Base-by-base conservation (phyloP, 441 rosid genomes). In the Macaranga tanarius region DNA sequence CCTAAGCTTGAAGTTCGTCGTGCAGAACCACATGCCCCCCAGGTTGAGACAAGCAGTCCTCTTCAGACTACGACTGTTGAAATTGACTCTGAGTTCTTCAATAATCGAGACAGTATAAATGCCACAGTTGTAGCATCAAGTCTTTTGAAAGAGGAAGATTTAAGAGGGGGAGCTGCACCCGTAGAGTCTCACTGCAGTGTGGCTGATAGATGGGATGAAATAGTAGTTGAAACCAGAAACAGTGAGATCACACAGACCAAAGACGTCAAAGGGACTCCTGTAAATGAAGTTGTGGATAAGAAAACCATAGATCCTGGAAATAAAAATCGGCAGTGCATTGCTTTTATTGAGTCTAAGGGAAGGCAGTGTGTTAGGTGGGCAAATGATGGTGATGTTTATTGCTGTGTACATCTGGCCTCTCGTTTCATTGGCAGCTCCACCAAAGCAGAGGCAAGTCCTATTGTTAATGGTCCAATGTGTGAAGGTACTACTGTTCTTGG, bases 281-380 rank as follows among this genome's bases (percentile, higher is more conserved):
- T 79, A 45, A 83, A 79, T 75, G 86, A 82, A 72, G 63, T 72
- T 17, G 71, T 65, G 72, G 58, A 73, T 80, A 84, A 66, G 83
- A 88, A 76, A 81, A 73, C 80, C 10, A n/a, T 83, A 75, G 94
- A 85, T 74, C 60, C 78, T 72, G 92, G 92, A 26, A 84, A 75
- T 76, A 92, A 87, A 83, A 89, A 85, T 78, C 87, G 89, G 63
- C 97, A 88, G 73, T 96, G 99, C 76, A 76, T 71, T 79, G 99
- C 99, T 71, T 96, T 88, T 80, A 90, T 96, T 65, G 97, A 96
- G 79, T 82, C 98, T 0, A 96, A 96, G 80, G 97, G 96, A 81
- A 88, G 99, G 70, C 97, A 89, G 80, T 96, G 99, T 67, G 96
- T 92, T 76, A 92, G 99, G 84, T 93, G 94, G 89, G 99, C 98